These are phyloP conservation scores for Cutaneotrichosporon dermatis DNA, from an alignment of 1,284 basidiomycete genomes.

Conservation along the genomic window DNA sequence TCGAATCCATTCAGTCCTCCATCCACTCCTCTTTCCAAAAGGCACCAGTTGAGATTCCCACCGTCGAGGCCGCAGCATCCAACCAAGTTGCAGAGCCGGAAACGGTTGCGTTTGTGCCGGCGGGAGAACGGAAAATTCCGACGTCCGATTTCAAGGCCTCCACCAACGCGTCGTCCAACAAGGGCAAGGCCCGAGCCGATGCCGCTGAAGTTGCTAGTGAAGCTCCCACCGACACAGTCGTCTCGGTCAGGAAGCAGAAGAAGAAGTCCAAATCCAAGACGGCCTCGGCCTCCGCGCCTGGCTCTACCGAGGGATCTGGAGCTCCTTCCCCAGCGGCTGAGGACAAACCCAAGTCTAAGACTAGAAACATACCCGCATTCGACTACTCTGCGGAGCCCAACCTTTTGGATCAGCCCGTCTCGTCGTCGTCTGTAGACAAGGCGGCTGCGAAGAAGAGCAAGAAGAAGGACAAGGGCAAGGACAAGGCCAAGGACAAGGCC, in stretches of 20 bases:
- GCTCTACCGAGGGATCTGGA: neutral
- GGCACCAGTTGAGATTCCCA: slow-evolving; percentile 5
- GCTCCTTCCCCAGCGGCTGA: neutral
- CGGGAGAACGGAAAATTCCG: slow-evolving; percentile 37
- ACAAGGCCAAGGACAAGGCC: slow-evolving; percentile 7
- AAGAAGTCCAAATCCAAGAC: slow-evolving; percentile 10
- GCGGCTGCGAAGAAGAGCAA: neutral
- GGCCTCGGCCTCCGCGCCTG: neutral
- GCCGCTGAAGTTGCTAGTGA: no score
- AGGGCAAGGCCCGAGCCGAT: neutral
- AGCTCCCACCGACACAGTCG: slow-evolving; percentile 23
- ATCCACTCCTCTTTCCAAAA: slow-evolving; percentile 19
- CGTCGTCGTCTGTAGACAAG: neutral
- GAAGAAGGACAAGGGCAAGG: slow-evolving; percentile 3
- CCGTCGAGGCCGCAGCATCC: slow-evolving; percentile 3
- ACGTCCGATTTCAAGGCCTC: slow-evolving; percentile 18
- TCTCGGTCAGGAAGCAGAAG: slow-evolving; percentile 34
- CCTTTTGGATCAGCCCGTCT: slow-evolving; percentile 59
- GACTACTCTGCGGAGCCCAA: slow-evolving; percentile 72
- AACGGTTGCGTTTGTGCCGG: slow-evolving; percentile 67
- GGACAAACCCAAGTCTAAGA: slow-evolving; percentile 26
- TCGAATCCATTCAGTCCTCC: slow-evolving; percentile 18
- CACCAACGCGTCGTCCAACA: neutral
- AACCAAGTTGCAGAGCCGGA: slow-evolving; percentile 45
- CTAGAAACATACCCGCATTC: slow-evolving; percentile 56